Conservation (phyloP, 228 moss, liverwort and hornwort species). For the Sphagnum magellanicum region DNA sequence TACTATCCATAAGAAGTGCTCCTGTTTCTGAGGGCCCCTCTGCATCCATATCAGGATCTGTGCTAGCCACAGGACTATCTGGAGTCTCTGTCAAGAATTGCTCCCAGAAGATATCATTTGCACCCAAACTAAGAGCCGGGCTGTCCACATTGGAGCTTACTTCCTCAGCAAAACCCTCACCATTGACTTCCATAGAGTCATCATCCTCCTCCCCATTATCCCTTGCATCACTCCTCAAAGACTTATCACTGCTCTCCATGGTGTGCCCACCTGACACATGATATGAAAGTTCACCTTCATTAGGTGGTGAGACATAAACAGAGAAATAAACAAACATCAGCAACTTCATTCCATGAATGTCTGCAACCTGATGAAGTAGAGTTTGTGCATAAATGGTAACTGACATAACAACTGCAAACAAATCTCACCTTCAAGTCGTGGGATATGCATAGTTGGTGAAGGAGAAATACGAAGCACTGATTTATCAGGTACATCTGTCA, state of each 20-base stretch:
- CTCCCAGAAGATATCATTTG: slow-evolving; percentile 90
- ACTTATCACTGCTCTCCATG: slow-evolving; percentile 20
- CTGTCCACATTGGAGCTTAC: slow-evolving; percentile 35
- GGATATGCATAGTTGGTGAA: slow-evolving; percentile 20
- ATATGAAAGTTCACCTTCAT: neutral
- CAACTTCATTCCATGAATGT: no score
- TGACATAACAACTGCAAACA: no score
- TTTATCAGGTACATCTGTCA: slow-evolving; percentile 21
- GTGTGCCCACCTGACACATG: slow-evolving; percentile 21
- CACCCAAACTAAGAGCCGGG: slow-evolving; percentile 25
- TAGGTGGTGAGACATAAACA: neutral
- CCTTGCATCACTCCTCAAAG: slow-evolving; percentile 8
- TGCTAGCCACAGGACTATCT: slow-evolving; percentile 35
- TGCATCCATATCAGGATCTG: slow-evolving; percentile 41
- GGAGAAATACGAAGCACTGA: slow-evolving; percentile 12
- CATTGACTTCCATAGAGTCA: slow-evolving; percentile 45
- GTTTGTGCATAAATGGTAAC: no score
- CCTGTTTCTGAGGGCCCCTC: slow-evolving; percentile 18
- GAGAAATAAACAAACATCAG: no score
- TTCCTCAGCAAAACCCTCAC: slow-evolving; percentile 30
- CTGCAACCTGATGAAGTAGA: no score
- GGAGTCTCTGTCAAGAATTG: slow-evolving; percentile 53
- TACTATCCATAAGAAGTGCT: slow-evolving; percentile 22
- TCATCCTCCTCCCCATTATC: slow-evolving; percentile 16
- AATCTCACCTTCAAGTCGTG: slow-evolving; percentile 37